Conservation (phyloP, 306 rosid species). For the Styphnolobium japonicum region DNA sequence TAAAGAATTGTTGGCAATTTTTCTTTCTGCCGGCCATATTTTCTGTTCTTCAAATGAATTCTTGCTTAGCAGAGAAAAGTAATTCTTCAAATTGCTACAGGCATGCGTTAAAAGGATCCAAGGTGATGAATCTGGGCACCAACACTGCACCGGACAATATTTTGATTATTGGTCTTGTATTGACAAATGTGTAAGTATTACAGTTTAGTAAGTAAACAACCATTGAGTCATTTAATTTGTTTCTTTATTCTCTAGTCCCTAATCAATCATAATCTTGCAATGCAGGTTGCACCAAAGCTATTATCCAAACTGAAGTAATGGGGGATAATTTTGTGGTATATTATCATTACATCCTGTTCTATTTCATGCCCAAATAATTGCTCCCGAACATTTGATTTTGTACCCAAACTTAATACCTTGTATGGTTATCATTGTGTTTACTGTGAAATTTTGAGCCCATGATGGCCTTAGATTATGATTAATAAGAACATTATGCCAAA, state of each 20-base stretch:
- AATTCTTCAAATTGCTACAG: conserved; percentile 40
- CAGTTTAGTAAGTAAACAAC: background rate
- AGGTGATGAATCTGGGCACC: conserved; percentile 77
- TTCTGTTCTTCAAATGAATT: background rate
- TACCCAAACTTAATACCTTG: conserved; percentile 22
- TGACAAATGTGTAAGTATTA: conserved; percentile 89
- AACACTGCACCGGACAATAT: conserved; percentile 98
- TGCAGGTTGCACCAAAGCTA: conserved; percentile 89
- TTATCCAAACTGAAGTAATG: conserved; percentile 63
- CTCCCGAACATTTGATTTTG: conserved; percentile 30
- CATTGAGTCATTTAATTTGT: background rate
- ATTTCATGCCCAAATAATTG: conserved; percentile 20
- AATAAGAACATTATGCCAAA: conserved; percentile 44
- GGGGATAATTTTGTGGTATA: conserved; percentile 21
- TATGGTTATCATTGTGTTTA: conserved; percentile 23
- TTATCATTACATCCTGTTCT: conserved; percentile 23
- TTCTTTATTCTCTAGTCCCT: no score
- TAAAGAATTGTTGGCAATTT: background rate
- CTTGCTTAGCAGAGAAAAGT: background rate
- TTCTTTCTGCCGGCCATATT: background rate
- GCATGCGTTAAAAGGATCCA: conserved; percentile 83
- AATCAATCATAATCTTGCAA: background rate
- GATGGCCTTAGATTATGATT: conserved; percentile 30
- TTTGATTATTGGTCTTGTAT: conserved; percentile 92
- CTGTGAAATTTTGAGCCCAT: conserved; percentile 35